Evolutionary conservation across 2,329 filamentous ascomycete species (phyloP), one percentile per base, ranked within the genome.

Genomic region (Fusarium tuaranense): DNA sequence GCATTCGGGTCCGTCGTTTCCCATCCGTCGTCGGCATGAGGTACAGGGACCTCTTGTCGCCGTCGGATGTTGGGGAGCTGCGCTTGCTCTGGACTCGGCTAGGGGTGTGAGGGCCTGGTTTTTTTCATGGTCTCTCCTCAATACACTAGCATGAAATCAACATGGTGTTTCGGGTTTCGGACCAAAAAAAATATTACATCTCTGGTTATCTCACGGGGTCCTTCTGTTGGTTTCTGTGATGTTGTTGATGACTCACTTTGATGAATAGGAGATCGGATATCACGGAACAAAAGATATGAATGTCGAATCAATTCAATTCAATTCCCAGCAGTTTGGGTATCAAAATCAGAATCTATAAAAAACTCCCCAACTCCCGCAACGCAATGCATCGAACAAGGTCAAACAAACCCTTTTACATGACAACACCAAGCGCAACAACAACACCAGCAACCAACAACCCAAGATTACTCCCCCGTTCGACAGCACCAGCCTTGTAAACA

Each of bases 61-160:
- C 74, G 73, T 75, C 44, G 63, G 72, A 60, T 48, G n/a, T 20
- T 20, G 66, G 69, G 69, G 62, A 75, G 71, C 72, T 27, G 27
- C 27, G 27, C 27, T 27, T 27, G 27, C 27, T 77, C 76, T 77
- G 76, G 78, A 78, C 81, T 79, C 78, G 78, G 74, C 74, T 74
- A 76, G 77, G 78, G 71, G 76, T 73, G 77, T 73, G 77, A 78
- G 74, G 73, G 69, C 69, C 68, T 36, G 34, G 74, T 76, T 77
- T 77, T 77, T 77, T 77, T 80, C 76, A 80, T 72, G 75, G 76
- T 79, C 76, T 79, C 71, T 77, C 78, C 78, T 72, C 71, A 71
- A 81, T 82, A 82, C 81, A 82, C 80, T 82, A 83, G 82, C 82
- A 84, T 84, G 82, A 84, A 83, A 82, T 80, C 79, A 83, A 83